Conservation (phyloP, 2,329 filamentous ascomycete species). For the Chaetomiaceae sp. region DNA sequence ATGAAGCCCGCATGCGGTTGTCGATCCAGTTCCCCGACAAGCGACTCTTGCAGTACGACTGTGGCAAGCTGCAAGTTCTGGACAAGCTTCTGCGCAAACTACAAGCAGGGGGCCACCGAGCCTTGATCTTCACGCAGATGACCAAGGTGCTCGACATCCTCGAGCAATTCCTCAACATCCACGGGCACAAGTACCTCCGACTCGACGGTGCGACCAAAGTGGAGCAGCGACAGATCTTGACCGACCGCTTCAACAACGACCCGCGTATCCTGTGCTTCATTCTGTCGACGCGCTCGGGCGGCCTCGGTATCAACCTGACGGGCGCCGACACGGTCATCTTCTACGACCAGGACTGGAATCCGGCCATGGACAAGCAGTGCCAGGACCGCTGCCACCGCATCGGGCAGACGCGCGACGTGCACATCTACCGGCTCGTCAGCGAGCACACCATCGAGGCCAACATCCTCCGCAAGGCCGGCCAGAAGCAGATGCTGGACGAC, state of each 20-base stretch:
- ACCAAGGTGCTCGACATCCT: slow-evolving; percentile 96
- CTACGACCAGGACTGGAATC: slow-evolving; percentile 99
- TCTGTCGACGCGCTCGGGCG: slow-evolving; percentile 87
- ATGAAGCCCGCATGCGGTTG: slow-evolving; percentile 85
- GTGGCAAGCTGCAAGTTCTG: slow-evolving; percentile 88
- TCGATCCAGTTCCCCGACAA: slow-evolving; percentile 97
- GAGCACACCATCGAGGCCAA: slow-evolving; percentile 97
- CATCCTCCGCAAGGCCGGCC: slow-evolving; percentile 91
- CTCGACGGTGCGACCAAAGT: slow-evolving; percentile 96
- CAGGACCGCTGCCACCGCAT: slow-evolving; percentile 97
- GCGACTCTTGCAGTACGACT: slow-evolving; percentile 93
- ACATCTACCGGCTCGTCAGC: slow-evolving; percentile 92
- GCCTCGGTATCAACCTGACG: slow-evolving; percentile 92
- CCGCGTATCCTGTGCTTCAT: slow-evolving; percentile 92
- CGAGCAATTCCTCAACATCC: slow-evolving; percentile 96
- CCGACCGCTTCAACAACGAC: slow-evolving; percentile 95
- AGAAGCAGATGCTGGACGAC: slow-evolving; percentile 96
- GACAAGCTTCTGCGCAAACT: slow-evolving; percentile 81
- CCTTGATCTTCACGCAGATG: slow-evolving; percentile 99
- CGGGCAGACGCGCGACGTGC: slow-evolving; percentile 93
- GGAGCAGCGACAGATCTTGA: slow-evolving; percentile 90
- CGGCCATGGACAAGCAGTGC: slow-evolving; percentile 99
- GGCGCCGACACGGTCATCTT: slow-evolving; percentile 98
- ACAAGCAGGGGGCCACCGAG: slow-evolving; percentile 85
- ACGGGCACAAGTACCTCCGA: slow-evolving; percentile 93